Evolutionary conservation across 1,284 basidiomycete species (phyloP), one percentile per base, ranked within the genome.

Genomic region (Gymnopus androsaceus): DNA sequence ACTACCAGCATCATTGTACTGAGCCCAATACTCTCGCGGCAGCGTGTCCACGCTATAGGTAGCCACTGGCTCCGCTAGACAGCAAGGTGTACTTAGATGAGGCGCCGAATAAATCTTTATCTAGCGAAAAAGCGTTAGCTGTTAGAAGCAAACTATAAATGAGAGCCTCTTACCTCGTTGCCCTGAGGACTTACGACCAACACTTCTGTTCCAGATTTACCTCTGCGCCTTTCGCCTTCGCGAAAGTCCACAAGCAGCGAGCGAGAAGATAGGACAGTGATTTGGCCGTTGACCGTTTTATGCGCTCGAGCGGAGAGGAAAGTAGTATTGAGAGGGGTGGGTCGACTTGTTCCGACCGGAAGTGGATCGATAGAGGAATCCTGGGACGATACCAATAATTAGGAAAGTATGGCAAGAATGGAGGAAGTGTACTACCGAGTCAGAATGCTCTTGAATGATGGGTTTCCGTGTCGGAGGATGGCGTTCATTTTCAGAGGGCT

Each of bases 241-340:
- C 82, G 75, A 55, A 83, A 78, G 64, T 83, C 82, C 19, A 83
- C 74, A 1, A 84, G 69, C 7, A 81, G 56, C 30, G 77, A 73
- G 49, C 63, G 70, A 2, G 80, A 83, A 12, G 79, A 76, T 4
- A 83, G 67, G 19, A 83, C 66, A 2, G 77, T 77, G 11, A 83
- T 59, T 36, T 77, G 75, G 0, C 82, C 82, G 37, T 75, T 69
- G 1, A 73, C 64, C 17, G 77, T 67, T 65, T 82, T 83, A 64
- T 81, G 76, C 1, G 74, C 74, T 56, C 78, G 74, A 2, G 76
- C 69, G 15, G 59, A 65, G 42, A 83, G 67, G 9, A 72, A 65
- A 4, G 57, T 42, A 0, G 78, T 78, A 14, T 71, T 72, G 34
- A 82, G 67, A 8, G 69, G 63, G 5, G 53, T 34, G 12, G 76